phyloP scores from a whole-genome alignment of 1,284 basidiomycete species.

The Leccinum griseonigrum region DNA sequence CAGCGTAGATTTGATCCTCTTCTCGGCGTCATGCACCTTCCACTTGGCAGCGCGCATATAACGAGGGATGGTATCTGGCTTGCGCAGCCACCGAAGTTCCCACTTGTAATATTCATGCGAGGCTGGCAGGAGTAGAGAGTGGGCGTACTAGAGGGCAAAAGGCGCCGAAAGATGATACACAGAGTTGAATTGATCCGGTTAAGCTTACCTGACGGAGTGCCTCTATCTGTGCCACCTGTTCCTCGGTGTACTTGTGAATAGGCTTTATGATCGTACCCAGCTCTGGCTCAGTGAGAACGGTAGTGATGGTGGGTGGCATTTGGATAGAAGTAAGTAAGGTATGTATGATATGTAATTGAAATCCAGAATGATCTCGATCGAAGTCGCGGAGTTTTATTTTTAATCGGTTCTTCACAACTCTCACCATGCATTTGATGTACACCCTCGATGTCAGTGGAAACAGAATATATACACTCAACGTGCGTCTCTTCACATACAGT shows the following conservation, averaged over 20 bases:
- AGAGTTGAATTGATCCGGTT: not conserved
- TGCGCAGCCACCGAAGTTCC: constrained; percentile 75
- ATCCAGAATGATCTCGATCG: not conserved
- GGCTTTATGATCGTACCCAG: constrained; percentile 50
- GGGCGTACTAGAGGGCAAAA: constrained; percentile 54
- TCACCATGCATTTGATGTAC: constrained; percentile 92
- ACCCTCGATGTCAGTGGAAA: constrained; percentile 78
- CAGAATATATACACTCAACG: constrained; percentile 88
- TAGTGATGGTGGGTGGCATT: constrained; percentile 41
- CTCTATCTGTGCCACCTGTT: constrained; percentile 59
- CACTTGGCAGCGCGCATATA: constrained; percentile 86
- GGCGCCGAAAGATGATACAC: not conserved
- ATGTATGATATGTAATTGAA: not conserved
- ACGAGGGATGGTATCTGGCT: constrained; percentile 71
- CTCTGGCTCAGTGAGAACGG: constrained; percentile 46
- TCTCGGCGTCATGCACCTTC: constrained; percentile 74
- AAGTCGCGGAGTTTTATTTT: constrained; percentile 19
- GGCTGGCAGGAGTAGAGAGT: constrained; percentile 57
- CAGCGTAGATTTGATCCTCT: constrained; percentile 71
- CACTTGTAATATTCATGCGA: constrained; percentile 70
- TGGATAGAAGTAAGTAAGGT: not conserved
- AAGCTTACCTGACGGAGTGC: constrained; percentile 57
- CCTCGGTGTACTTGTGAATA: constrained; percentile 57
- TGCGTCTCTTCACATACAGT: constrained; percentile 33
- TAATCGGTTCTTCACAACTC: not conserved